These are phyloP conservation scores for Penicillium sp. DNA, from an alignment of 2,329 filamentous ascomycete species.

Conservation along the genomic window DNA sequence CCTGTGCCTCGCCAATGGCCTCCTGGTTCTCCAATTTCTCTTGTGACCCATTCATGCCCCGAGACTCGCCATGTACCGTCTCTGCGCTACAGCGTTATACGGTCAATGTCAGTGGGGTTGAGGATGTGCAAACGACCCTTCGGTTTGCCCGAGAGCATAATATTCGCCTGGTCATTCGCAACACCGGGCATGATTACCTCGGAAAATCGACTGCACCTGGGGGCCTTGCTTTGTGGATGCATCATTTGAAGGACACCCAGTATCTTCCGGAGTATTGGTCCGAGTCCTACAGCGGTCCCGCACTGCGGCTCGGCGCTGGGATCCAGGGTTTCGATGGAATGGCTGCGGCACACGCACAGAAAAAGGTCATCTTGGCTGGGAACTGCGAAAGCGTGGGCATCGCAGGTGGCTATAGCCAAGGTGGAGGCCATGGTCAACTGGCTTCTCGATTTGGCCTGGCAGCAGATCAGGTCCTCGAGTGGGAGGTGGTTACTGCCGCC, in stretches of 20 bases:
- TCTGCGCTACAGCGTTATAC: constrained; percentile 18
- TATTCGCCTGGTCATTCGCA: constrained; percentile 45
- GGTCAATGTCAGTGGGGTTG: constrained; percentile 19
- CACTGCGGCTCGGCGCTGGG: constrained; percentile 22
- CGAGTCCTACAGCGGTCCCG: constrained; percentile 15
- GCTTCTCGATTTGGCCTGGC: constrained; percentile 52
- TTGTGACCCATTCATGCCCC: constrained; percentile 46
- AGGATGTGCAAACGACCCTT: constrained; percentile 14
- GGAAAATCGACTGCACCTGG: constrained; percentile 45
- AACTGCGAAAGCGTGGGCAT: constrained; percentile 20
- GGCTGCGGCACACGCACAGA: constrained; percentile 12
- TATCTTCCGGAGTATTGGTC: constrained; percentile 17
- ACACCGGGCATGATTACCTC: constrained; percentile 54
- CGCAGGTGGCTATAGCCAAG: constrained; percentile 47
- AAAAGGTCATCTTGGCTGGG: constrained; percentile 12
- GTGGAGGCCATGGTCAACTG: constrained; percentile 52
- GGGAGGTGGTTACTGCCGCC: constrained; percentile 48
- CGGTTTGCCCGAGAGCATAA: constrained; percentile 24
- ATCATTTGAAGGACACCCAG: constrained; percentile 47
- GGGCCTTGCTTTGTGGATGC: constrained; percentile 49
- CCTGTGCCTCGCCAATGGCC: constrained; percentile 39
- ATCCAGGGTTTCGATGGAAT: constrained; percentile 23
- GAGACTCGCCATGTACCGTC: constrained; percentile 15
- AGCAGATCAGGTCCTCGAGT: constrained; percentile 40
- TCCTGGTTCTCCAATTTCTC: constrained; percentile 43